These are phyloP conservation scores for Phalaenopsis hybrid DNA, from an alignment of 116 monocot genomes.

Conservation along the genomic window DNA sequence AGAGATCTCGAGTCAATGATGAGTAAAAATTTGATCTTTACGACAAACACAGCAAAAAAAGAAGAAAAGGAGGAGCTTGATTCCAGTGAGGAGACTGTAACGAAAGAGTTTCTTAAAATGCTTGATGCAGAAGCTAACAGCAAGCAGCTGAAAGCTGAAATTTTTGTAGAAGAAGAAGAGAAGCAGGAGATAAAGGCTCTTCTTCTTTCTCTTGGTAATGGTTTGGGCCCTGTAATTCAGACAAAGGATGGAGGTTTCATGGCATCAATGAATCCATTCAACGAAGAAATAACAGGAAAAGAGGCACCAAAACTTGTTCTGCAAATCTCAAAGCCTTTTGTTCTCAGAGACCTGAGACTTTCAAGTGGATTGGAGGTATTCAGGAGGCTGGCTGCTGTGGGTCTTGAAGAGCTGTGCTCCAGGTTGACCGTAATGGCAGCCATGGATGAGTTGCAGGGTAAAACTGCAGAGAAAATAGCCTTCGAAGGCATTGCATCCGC, in stretches of 20 bases:
- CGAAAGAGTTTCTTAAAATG: slow-evolving; percentile 30
- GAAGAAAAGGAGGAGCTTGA: slow-evolving; percentile 10
- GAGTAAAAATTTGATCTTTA: neutral
- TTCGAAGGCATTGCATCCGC: slow-evolving; percentile 36
- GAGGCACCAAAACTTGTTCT: slow-evolving; percentile 28
- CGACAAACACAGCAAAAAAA: too few species aligned
- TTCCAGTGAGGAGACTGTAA: slow-evolving; percentile 25
- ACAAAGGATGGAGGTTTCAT: slow-evolving; percentile 36
- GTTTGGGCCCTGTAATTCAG: slow-evolving; percentile 28
- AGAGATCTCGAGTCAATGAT: slow-evolving; percentile 21
- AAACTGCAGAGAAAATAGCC: slow-evolving; percentile 25
- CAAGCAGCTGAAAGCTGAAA: neutral
- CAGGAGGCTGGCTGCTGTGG: slow-evolving; percentile 25
- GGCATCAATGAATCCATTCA: slow-evolving; percentile 29
- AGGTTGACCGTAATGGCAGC: slow-evolving; percentile 11
- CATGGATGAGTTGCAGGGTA: slow-evolving; percentile 34
- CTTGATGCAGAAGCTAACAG: slow-evolving; percentile 17
- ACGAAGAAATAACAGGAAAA: slow-evolving; percentile 9
- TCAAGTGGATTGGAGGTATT: slow-evolving; percentile 25
- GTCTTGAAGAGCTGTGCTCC: slow-evolving; percentile 18
- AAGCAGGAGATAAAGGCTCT: slow-evolving; percentile 6
- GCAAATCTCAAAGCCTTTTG: slow-evolving; percentile 31
- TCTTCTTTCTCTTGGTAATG: slow-evolving; percentile 20
- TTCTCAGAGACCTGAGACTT: slow-evolving; percentile 13
- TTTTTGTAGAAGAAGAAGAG: neutral